Conservation (phyloP, 345 rosid genomes). For the Ceriops zippeliana region DNA sequence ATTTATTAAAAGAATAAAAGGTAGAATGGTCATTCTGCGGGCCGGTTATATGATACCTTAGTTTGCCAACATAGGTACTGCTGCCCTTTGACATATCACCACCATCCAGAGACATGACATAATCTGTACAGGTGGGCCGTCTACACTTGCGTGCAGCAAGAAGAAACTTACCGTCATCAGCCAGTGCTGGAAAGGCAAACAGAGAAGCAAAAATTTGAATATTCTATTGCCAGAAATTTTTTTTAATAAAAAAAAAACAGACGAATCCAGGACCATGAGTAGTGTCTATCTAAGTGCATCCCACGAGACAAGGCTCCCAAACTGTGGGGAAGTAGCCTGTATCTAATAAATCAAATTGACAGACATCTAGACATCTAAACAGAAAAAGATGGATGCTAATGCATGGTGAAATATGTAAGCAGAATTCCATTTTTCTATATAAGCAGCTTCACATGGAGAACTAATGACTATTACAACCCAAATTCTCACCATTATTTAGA, state of each 20-base stretch:
- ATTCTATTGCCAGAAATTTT: background rate
- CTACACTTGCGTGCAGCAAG: constrained; percentile 34
- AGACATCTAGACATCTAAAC: background rate
- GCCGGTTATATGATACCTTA: constrained; percentile 17
- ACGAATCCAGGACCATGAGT: background rate
- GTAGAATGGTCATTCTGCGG: background rate
- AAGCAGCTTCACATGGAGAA: background rate
- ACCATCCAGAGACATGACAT: constrained; percentile 26
- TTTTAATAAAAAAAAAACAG: background rate
- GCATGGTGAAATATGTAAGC: background rate
- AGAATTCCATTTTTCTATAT: background rate
- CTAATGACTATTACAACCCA: background rate
- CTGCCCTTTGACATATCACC: constrained; percentile 30
- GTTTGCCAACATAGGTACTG: constrained; percentile 28
- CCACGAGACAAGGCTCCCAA: too few species aligned
- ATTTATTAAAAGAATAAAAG: background rate
- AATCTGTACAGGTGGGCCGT: constrained; percentile 34
- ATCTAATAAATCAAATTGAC: background rate
- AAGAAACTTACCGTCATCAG: constrained; percentile 32
- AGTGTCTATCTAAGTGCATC: too few species aligned
- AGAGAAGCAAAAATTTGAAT: background rate
- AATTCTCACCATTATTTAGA: constrained; percentile 28
- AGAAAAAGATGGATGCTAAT: background rate
- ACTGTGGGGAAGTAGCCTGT: too few species aligned
- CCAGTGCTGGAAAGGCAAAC: constrained; percentile 16